Evolutionary conservation across 2,329 filamentous ascomycete species (phyloP).

Genomic region (Diaporthe longicolla): DNA sequence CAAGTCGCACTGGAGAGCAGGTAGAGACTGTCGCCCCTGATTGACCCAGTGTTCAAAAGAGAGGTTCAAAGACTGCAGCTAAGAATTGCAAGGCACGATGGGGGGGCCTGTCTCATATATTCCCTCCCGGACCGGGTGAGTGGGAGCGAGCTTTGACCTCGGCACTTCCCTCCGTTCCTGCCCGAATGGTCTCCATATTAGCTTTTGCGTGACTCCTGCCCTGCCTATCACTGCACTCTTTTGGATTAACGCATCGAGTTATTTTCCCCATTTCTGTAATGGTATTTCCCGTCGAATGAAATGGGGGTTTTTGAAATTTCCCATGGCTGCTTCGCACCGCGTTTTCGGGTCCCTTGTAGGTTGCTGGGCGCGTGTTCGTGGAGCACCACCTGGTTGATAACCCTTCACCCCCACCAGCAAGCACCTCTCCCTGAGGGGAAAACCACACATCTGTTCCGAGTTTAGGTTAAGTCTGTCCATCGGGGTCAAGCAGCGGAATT

Average conservation of each 20-base stretch:
- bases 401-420: background rate
- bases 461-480: too few relatives aligned
- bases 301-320: background rate
- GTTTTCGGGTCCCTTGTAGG: background rate
- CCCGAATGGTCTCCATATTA: constrained; percentile 33
- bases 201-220: constrained; percentile 27
- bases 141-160: constrained; percentile 31
- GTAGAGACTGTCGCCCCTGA: background rate
- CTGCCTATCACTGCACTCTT: background rate
- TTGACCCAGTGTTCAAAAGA: background rate
- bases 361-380: background rate
- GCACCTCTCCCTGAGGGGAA: too few relatives aligned
- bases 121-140: background rate
- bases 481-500: too few relatives aligned
- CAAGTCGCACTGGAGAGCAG: too few relatives aligned
- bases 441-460: too few relatives aligned
- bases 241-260: background rate
- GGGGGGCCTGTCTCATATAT: constrained; percentile 4
- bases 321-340: background rate
- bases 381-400: background rate
- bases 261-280: background rate
- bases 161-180: constrained; percentile 34
- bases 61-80: background rate
- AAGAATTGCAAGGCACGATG: background rate
- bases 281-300: too few relatives aligned